Evolutionary conservation across 345 rosid species (phyloP).

Genomic region (Bruguiera parviflora): DNA sequence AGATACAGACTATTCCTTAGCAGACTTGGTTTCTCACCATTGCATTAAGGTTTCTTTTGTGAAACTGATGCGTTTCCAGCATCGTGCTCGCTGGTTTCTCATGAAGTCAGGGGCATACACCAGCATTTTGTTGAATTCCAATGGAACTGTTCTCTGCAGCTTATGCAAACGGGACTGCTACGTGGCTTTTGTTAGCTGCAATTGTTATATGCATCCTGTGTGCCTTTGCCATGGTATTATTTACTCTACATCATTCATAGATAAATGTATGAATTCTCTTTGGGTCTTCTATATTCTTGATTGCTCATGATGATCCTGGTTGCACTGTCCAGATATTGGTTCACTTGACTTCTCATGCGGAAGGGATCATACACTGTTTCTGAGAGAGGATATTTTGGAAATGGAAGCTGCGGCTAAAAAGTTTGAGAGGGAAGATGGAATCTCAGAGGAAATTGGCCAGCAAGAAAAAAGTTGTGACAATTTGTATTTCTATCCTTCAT

Average conservation of each 20-base stretch:
- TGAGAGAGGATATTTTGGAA: constrained; percentile 63
- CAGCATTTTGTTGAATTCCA: constrained; percentile 43
- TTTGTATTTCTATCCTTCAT: constrained; percentile 45
- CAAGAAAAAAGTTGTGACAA: constrained; percentile 43
- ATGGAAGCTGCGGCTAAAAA: constrained; percentile 84
- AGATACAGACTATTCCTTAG: constrained; percentile 51
- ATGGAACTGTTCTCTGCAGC: constrained; percentile 77
- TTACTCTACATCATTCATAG: constrained; percentile 2
- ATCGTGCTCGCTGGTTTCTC: constrained; percentile 69
- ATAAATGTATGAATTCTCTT: constrained; percentile 31
- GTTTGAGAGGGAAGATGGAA: constrained; percentile 62
- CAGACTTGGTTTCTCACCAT: constrained; percentile 53
- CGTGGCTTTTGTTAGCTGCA: constrained; percentile 72
- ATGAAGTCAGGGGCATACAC: constrained; percentile 63
- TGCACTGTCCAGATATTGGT: constrained; percentile 47
- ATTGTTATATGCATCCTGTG: constrained; percentile 60
- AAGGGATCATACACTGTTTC: constrained; percentile 47
- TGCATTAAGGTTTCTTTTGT: constrained; percentile 67
- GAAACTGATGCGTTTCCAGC: constrained; percentile 76
- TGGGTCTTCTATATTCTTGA: constrained; percentile 1
- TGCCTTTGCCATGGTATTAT: constrained; percentile 83
- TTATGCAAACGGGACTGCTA: constrained; percentile 92
- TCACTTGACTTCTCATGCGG: constrained; percentile 74
- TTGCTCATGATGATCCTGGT: constrained; percentile 12
- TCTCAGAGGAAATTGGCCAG: constrained; percentile 35